Conservation (phyloP, 805 yeast genomes). For the Candida lessepsii region DNA sequence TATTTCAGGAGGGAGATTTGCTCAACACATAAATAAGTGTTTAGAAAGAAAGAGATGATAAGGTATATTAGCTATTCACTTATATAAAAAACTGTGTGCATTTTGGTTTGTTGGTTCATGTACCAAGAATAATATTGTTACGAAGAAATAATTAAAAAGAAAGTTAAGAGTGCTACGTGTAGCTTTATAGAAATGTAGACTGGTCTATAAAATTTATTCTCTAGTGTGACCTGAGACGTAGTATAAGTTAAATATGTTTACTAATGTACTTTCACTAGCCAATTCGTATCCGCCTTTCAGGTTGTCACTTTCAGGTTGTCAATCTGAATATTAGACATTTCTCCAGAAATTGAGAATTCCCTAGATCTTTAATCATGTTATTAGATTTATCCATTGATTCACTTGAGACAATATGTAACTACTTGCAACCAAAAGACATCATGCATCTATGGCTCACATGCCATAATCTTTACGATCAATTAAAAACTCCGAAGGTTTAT, state of each 20-base stretch:
- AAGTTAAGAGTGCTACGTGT: background rate
- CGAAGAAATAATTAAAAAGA: too few relatives aligned
- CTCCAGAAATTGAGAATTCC: slow-evolving; percentile 7
- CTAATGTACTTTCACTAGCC: too few relatives aligned
- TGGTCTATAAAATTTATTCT: background rate
- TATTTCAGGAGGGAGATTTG: slow-evolving; percentile 88
- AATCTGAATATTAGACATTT: background rate
- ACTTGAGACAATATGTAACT: slow-evolving; percentile 12
- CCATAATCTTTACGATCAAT: slow-evolving; percentile 30
- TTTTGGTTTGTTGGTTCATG: too few relatives aligned
- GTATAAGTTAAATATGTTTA: too few relatives aligned
- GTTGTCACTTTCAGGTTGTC: too few relatives aligned
- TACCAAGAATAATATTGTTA: too few relatives aligned
- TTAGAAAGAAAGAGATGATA: slow-evolving; percentile 61
- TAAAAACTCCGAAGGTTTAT: slow-evolving; percentile 20
- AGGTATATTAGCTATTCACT: too few relatives aligned
- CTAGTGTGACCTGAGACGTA: too few relatives aligned
- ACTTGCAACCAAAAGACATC: slow-evolving; percentile 40
- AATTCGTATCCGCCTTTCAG: too few relatives aligned
- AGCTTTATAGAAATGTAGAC: background rate
- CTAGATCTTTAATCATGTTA: slow-evolving; percentile 1
- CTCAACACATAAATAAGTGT: slow-evolving; percentile 90
- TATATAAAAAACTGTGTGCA: too few relatives aligned
- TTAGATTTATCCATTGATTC: slow-evolving; percentile 7
- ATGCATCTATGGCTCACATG: slow-evolving; percentile 38